Evolutionary conservation across 2,329 filamentous ascomycete genomes (phyloP), one percentile per base, ranked within the genome.

Genomic region (Apiospora malaysiana): DNA sequence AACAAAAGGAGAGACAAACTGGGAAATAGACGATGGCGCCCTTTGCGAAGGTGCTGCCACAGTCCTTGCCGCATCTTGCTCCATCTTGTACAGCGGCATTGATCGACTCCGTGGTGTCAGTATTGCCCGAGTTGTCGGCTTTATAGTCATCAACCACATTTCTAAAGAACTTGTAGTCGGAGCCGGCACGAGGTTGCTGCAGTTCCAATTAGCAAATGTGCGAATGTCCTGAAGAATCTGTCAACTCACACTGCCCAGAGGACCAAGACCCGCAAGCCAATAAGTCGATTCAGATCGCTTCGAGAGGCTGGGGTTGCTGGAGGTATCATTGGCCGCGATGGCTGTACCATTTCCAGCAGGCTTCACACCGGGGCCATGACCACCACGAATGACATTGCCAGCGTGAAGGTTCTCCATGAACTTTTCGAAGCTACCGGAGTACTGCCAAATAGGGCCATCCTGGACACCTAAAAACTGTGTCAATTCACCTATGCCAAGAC

Each of bases 71-170:
- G 46, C 73, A 74, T 10, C 72, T 66, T 0, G 40, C 27, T 1
- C 56, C 56, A 12, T 63, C 56, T 5, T 63, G 56, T n/a, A 75
- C 71, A 16, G 73, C 74, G 12, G 68, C 69, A 16, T 74, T 72
- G 43, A 75, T 72, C 1, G 73, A 70, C 2, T 71, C 70, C 1
- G 68, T 69, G 5, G 74, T 69, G 4, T 71, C 70, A 1, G 70
- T 72, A 10, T 69, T 47, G n/a, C 74, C 74, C 78, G 79, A 77
- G 80, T 82, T 68, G 47, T 68, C 72, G 27, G 49, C 68, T 4
- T 86, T 86, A 49, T 87, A 87, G 78, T 84, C 89, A 71, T 88
- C 86, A 77, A 84, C 85, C 2, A 89, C 87, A 76, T 88, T 89
- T 45, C 87, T 84, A 75, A 84, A 89, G 70, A 89, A 79, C 77